These are phyloP conservation scores for Poteriospumella lacustris DNA, from an alignment of 108 stramenopile genomes.

Conservation along the genomic window DNA sequence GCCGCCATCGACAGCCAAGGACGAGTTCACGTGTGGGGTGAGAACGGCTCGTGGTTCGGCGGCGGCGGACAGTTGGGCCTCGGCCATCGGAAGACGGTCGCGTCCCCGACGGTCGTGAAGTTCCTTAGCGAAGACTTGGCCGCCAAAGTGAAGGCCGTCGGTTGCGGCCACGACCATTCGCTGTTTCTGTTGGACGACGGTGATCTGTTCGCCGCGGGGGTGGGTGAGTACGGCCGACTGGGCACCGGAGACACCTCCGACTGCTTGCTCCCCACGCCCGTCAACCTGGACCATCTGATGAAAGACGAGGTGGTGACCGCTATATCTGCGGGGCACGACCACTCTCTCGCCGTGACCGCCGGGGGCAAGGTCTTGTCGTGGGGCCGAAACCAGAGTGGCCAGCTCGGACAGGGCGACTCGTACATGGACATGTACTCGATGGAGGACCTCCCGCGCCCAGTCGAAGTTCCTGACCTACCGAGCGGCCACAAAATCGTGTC, in stretches of 20 bases:
- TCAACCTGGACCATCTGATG: slow-evolving; percentile 35
- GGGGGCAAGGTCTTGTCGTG: slow-evolving; percentile 49
- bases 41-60: slow-evolving; percentile 34
- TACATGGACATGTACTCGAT: slow-evolving; percentile 59
- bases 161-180: slow-evolving; percentile 44
- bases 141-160: slow-evolving; percentile 32
- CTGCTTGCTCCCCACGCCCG: slow-evolving; percentile 40
- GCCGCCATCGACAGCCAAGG: slow-evolving; percentile 40
- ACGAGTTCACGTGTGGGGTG: slow-evolving; percentile 46
- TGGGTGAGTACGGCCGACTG: slow-evolving; percentile 50
- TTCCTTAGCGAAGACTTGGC: slow-evolving; percentile 29
- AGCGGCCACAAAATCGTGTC: neutral
- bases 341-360: slow-evolving; percentile 40
- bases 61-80: slow-evolving; percentile 48
- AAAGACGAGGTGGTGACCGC: slow-evolving; percentile 31
- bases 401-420: slow-evolving; percentile 53
- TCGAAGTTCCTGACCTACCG: slow-evolving; percentile 19
- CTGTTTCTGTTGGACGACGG: slow-evolving; percentile 43
- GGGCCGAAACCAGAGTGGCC: slow-evolving; percentile 56
- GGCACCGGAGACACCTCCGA: slow-evolving; percentile 49
- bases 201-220: slow-evolving; percentile 52
- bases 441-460: slow-evolving; percentile 48
- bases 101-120: neutral
- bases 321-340: slow-evolving; percentile 46
- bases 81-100: slow-evolving; percentile 27